Base-by-base conservation (phyloP, 2,329 filamentous ascomycete species). In the Aspergillus pseudoterreus region DNA sequence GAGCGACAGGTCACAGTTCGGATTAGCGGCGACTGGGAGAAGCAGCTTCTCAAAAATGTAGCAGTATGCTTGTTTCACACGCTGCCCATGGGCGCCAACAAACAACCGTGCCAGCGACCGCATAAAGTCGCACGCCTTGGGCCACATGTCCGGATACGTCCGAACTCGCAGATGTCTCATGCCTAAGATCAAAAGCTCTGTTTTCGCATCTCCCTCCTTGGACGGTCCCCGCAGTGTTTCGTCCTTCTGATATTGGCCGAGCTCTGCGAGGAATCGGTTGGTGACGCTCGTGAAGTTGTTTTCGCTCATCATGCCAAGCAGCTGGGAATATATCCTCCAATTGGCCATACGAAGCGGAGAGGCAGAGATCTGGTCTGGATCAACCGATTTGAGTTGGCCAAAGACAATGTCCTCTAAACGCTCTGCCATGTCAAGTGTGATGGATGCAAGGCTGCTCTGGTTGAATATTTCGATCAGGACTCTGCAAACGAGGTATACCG, bases 371-470 rank as follows among this genome's bases (percentile, higher is more conserved):
- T 92, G 85, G 6, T 96, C 90, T 0, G 88, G 85, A 54, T 97
- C 92, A 6, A 91, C 87, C 43, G 87, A 88, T 65, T 92, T 95
- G 9, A 99, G 79, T 69, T 97, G 94, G n/a, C 87, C 87, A 69
- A 97, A 99, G 49, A 99, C 96, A 54, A 99, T 95, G 57, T 86
- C 90, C 67, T 97, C 92, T 4, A 99, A 78, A 60, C 95, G 92
- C 55, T 94, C 90, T 54, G 95, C 92, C 84, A 96, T 95, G 60
- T 96, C 92, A 1, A 84, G 78, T 5, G 89, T 95, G 59, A 99
- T 90, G 17, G 84, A 87, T 32, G 84, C 80, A 42, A 97, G 75
- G 24, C 82, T 92, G 63, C 90, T 96, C 70, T 97, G 91, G 36
- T 87, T 86, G 68, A 97, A 94, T 45, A 99, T 92, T 68, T 97